Evolutionary conservation across 176 grass and related monocot species (phyloP).

Genomic region (Dactylis glomerata): DNA sequence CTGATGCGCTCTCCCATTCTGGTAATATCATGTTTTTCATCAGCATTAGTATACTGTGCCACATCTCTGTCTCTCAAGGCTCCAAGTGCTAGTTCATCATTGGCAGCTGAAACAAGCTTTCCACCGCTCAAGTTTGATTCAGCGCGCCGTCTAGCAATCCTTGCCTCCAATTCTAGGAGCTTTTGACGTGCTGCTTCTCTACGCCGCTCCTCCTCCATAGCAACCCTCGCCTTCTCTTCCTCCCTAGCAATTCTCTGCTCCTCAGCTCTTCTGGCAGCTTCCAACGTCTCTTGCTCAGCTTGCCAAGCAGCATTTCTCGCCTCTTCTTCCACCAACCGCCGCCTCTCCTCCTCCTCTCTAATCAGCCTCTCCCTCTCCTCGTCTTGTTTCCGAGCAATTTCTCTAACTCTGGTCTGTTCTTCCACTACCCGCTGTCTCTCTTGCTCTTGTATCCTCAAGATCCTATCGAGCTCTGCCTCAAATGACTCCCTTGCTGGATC

Average conservation of each 20-base stretch:
- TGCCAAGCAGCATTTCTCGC: slow-evolving; percentile 62
- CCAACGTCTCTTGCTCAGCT: slow-evolving; percentile 84
- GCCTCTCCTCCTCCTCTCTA: slow-evolving; percentile 75
- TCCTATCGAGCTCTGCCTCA: slow-evolving; percentile 90
- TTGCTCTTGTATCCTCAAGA: slow-evolving; percentile 84
- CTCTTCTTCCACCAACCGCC: slow-evolving; percentile 70
- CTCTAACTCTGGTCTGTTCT: slow-evolving; percentile 65
- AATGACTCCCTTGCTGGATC: slow-evolving; percentile 90
- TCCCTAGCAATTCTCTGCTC: slow-evolving; percentile 91
- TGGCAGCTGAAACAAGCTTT: slow-evolving; percentile 30
- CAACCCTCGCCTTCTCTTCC: slow-evolving; percentile 66
- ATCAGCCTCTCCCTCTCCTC: slow-evolving; percentile 81
- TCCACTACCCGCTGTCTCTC: slow-evolving; percentile 72
- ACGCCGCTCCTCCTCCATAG: slow-evolving; percentile 81
- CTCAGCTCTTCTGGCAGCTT: slow-evolving; percentile 61
- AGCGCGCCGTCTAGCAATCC: slow-evolving; percentile 66
- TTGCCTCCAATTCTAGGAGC: slow-evolving; percentile 85
- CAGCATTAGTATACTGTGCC: slow-evolving; percentile 31
- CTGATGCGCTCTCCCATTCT: slow-evolving; percentile 53
- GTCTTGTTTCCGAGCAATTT: slow-evolving; percentile 71
- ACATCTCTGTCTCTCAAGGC: slow-evolving; percentile 38
- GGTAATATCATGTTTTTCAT: slow-evolving; percentile 50
- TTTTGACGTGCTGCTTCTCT: slow-evolving; percentile 88
- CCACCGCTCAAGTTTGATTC: slow-evolving; percentile 48
- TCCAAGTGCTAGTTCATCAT: slow-evolving; percentile 43